phyloP scores from a whole-genome alignment of 768 basidiomycete species.

The Jaapia argillacea region DNA sequence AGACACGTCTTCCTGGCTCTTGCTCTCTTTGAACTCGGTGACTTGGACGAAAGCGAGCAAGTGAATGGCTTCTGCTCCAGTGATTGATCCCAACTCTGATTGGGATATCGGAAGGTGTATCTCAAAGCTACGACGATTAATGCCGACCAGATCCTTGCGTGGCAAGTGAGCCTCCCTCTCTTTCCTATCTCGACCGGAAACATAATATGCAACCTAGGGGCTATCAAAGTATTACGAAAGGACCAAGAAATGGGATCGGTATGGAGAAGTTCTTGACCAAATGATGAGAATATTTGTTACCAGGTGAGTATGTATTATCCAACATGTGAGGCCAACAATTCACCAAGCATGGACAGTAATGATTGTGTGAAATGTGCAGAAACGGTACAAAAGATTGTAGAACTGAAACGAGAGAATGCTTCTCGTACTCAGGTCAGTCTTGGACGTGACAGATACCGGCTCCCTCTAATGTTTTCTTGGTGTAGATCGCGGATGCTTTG shows the following conservation, averaged over 20 bases:
- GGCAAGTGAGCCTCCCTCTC: conserved; percentile 51
- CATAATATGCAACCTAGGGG: conserved; percentile 38
- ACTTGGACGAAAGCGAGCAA: conserved; percentile 72
- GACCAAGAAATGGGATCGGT: conserved; percentile 45
- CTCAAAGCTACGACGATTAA: conserved; percentile 63
- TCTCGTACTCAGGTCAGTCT: conserved; percentile 42
- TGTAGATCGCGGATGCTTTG: conserved; percentile 58
- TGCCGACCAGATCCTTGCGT: conserved; percentile 64
- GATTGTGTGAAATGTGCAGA: conserved; percentile 79
- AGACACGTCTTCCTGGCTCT: conserved; percentile 85
- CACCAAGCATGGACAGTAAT: conserved; percentile 29
- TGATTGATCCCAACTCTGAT: neutral
- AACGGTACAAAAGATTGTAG: conserved; percentile 66
- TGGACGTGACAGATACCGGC: too few relatives aligned
- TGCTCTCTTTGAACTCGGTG: conserved; percentile 65
- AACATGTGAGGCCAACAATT: conserved; percentile 36
- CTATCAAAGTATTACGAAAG: conserved; percentile 65
- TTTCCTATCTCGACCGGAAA: neutral
- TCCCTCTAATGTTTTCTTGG: neutral
- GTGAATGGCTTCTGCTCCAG: conserved; percentile 35
- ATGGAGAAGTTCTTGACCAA: conserved; percentile 39
- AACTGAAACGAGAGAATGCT: conserved; percentile 50
- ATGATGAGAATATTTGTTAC: conserved; percentile 43
- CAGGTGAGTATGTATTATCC: conserved; percentile 4
- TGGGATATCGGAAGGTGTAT: conserved; percentile 27